Conservation (phyloP, 768 basidiomycete species). For the Suillus occidentalis region DNA sequence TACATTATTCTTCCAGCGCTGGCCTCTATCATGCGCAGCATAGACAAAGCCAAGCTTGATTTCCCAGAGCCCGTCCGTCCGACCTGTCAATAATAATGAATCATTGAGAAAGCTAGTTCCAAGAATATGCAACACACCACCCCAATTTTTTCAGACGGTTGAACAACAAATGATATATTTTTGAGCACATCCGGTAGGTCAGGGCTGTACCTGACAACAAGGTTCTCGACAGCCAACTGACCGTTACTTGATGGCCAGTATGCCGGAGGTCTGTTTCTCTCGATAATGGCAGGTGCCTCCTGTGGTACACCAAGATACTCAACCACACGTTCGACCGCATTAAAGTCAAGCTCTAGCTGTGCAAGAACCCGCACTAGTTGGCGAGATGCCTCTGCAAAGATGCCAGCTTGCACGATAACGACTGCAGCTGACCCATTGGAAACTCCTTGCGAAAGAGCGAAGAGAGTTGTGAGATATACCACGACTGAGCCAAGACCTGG, state of each 20-base stretch:
- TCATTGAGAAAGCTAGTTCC: slow-evolving; percentile 2
- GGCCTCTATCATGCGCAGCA: slow-evolving; percentile 50
- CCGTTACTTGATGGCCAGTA: slow-evolving; percentile 69
- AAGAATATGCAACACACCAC: slow-evolving; percentile 43
- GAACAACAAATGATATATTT: slow-evolving; percentile 56
- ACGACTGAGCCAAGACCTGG: slow-evolving; percentile 69
- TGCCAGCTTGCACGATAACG: slow-evolving; percentile 68
- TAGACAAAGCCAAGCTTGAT: slow-evolving; percentile 33
- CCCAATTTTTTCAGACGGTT: slow-evolving; percentile 66
- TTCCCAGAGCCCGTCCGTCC: slow-evolving; percentile 70
- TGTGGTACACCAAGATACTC: slow-evolving; percentile 69
- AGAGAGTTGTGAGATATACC: slow-evolving; percentile 67
- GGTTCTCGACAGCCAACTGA: slow-evolving; percentile 54
- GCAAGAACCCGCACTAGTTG: slow-evolving; percentile 69
- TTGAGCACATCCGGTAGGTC: slow-evolving; percentile 61
- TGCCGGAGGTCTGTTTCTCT: slow-evolving; percentile 60
- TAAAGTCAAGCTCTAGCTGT: slow-evolving; percentile 72
- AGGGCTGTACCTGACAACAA: slow-evolving; percentile 63
- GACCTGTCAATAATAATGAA: slow-evolving; percentile 38
- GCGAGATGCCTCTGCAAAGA: slow-evolving; percentile 68
- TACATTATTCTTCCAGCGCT: slow-evolving; percentile 57
- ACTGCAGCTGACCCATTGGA: slow-evolving; percentile 64
- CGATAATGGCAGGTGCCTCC: slow-evolving; percentile 63
- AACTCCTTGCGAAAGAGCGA: slow-evolving; percentile 59
- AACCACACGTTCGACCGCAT: slow-evolving; percentile 70